Percentiles rank a stretch among this genome's conserved stretches.
Evolutionary conservation across 2,329 filamentous ascomycete species (phyloP).

Genomic region (Basipetospora chlamydospora): DNA sequence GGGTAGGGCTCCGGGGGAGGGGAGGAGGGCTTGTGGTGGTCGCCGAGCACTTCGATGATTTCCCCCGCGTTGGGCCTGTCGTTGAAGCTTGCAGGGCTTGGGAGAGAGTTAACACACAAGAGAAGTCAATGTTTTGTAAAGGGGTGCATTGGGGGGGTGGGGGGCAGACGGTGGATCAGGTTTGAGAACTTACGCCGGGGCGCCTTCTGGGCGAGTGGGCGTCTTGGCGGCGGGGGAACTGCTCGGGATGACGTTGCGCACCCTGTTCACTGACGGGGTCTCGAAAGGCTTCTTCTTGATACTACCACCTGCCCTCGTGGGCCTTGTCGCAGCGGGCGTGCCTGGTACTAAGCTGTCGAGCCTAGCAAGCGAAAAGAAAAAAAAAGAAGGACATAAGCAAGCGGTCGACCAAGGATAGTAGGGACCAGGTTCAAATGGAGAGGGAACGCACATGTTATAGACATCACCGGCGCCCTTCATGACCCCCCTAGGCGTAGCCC

Average conservation of each 20-base stretch:
- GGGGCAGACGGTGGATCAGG: neutral
- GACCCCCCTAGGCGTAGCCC: slow-evolving; percentile 47
- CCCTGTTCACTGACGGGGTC: slow-evolving; percentile 31
- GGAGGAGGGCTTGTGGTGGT: slow-evolving; percentile 48
- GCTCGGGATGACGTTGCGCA: slow-evolving; percentile 26
- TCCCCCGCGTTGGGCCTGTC: slow-evolving; percentile 70
- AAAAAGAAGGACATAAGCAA: neutral
- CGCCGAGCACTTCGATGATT: slow-evolving; percentile 70
- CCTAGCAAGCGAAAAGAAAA: slow-evolving; percentile 1
- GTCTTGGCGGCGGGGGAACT: slow-evolving; percentile 29
- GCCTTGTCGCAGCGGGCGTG: slow-evolving; percentile 29
- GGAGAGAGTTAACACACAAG: no score
- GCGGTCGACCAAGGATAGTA: no score
- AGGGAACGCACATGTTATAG: slow-evolving; percentile 53
- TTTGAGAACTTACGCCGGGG: slow-evolving; percentile 17
- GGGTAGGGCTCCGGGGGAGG: slow-evolving; percentile 56
- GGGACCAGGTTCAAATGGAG: neutral
- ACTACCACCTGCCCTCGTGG: slow-evolving; percentile 12
- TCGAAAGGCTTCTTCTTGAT: slow-evolving; percentile 23
- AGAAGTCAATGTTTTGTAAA: neutral
- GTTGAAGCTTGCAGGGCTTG: slow-evolving; percentile 54
- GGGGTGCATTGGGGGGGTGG: neutral
- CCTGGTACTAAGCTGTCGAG: slow-evolving; percentile 55
- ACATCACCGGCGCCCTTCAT: slow-evolving; percentile 49
- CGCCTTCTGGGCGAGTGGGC: slow-evolving; percentile 1